Evolutionary conservation across 352 stramenopile genomes (phyloP), one percentile per base, ranked within the genome.

Genomic region (Globisporangium mamillatum): DNA sequence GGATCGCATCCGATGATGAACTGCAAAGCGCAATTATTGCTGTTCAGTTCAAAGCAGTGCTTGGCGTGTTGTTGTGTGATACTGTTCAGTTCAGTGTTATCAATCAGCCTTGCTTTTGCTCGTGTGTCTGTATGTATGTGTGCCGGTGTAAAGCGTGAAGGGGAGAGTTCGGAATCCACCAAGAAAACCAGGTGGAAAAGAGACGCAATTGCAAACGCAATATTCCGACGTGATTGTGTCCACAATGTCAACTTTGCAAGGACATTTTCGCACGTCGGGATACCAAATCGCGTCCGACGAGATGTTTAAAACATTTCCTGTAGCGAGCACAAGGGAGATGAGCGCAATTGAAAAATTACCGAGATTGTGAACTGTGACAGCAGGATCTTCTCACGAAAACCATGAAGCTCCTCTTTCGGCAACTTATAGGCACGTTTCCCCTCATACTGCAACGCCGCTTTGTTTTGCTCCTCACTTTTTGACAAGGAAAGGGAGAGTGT

Each of bases 291-390:
- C 44, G 18, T 10, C 44, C 18, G 44, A 22, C 44, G 44, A 52
- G 18, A 0, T 52, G 44, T 52, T 52, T 52, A 52, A 52, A 52
- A 52, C 44, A 52, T 1, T 8, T 50, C 4, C 4, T n/a, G 41
- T 50, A n/a, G 16, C 1, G 22, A 10, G 9, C 1, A 22, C 22
- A 22, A 52, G 44, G 12, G 44, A 22, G 44, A 52, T 52, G 44
- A 5, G 44, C 44, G 4, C 0, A 52, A 22, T n/a, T 52, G 44
- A 52, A 52, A 52, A 52, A 52, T 52, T 52, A 52, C 44, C 44
- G 44, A 52, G 44, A 52, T 52, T 52, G 44, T 10, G 44, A 52
- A 52, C 44, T 52, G 44, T 52, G 44, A 52, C 44, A 52, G 44
- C 44, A 7, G 44, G 44, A 52, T 52, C 44, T 52, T 52, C 44